These are phyloP conservation scores for Sanghuangporus sanghuang DNA, from an alignment of 1,284 basidiomycete species.

Conservation along the genomic window DNA sequence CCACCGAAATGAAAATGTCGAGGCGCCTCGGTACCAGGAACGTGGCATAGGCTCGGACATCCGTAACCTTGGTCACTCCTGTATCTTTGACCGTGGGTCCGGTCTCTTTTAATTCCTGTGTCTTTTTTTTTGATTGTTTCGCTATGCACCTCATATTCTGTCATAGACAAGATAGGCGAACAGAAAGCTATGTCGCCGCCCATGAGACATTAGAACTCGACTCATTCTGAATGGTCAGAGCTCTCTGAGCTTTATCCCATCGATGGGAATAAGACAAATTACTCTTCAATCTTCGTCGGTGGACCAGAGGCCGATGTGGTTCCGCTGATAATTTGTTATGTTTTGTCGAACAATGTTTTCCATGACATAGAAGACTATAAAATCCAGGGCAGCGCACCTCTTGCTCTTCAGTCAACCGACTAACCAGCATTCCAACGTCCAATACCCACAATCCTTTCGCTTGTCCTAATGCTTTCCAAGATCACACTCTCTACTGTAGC, in stretches of 20 bases:
- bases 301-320: neutral
- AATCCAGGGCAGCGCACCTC: neutral
- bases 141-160: neutral
- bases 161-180: neutral
- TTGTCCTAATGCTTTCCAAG: constrained; percentile 13
- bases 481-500: constrained; percentile 7
- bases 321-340: neutral
- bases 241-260: neutral
- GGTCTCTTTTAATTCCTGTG: neutral
- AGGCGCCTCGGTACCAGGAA: neutral
- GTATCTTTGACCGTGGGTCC: neutral
- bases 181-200: neutral
- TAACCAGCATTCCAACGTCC: too few relatives aligned
- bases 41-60: neutral
- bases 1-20: neutral
- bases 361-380: constrained; percentile 5
- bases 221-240: neutral
- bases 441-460: neutral
- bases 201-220: neutral
- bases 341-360: neutral
- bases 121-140: neutral
- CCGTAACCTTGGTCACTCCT: neutral
- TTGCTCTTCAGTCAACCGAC: neutral
- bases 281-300: neutral
- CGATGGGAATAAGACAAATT: constrained; percentile 3